Percentiles rank a stretch among this genome's conserved stretches.
Evolutionary conservation across 345 rosid species (phyloP).

Genomic region (Punica granatum): DNA sequence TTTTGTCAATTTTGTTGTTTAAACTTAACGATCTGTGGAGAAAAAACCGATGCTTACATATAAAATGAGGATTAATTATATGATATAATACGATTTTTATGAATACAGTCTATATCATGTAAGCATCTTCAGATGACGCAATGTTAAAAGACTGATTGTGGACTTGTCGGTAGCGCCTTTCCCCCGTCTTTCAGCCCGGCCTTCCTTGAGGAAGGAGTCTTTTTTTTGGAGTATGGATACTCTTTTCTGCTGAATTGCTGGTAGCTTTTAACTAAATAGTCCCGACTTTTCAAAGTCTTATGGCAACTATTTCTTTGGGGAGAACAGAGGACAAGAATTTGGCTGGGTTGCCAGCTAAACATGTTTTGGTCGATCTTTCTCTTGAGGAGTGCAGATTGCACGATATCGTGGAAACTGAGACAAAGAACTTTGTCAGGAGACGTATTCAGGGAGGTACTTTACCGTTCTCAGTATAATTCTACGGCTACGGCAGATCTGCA

Average conservation of each 20-base stretch:
- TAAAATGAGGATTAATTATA: background rate
- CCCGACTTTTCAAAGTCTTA: constrained; percentile 30
- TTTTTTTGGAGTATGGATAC: too few species aligned
- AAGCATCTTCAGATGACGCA: too few species aligned
- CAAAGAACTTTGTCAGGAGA: constrained; percentile 50
- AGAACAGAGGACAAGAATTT: constrained; percentile 68
- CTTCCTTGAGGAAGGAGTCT: too few species aligned
- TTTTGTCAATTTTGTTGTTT: too few species aligned
- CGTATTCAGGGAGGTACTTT: constrained; percentile 45
- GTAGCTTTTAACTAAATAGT: background rate
- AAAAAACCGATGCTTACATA: too few species aligned
- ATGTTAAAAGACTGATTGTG: too few species aligned
- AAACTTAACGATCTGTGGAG: too few species aligned
- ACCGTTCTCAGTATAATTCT: constrained; percentile 59
- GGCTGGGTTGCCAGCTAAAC: constrained; percentile 65
- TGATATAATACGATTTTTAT: background rate
- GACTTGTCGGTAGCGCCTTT: too few species aligned
- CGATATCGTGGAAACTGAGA: constrained; percentile 65
- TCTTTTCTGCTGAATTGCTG: too few species aligned
- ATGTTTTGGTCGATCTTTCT: constrained; percentile 59
- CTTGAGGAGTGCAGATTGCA: constrained; percentile 65
- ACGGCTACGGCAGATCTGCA: constrained; percentile 85
- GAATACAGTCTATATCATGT: background rate
- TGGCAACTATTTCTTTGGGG: constrained; percentile 73
- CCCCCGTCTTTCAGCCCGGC: too few species aligned